Conservation (phyloP, 192 early-diverging fungal genomes). For the Chytriomyces sp. region DNA sequence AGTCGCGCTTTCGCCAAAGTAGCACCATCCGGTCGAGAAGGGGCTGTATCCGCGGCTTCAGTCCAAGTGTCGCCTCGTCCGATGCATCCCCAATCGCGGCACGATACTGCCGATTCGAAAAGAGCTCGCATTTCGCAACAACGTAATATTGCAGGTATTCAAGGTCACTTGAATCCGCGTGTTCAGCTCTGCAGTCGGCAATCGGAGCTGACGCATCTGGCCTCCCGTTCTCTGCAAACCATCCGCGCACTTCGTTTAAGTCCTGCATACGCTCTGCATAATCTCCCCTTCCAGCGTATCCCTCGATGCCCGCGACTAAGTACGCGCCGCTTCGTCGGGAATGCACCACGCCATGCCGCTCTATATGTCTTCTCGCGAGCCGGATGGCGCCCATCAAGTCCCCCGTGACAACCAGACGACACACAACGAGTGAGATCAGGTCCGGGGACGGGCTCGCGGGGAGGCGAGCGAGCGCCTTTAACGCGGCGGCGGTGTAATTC, state of each 20-base stretch:
- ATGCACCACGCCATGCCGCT: neutral
- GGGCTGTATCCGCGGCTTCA: too few species aligned
- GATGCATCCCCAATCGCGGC: too few species aligned
- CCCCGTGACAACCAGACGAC: neutral
- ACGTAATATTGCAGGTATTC: constrained; percentile 24
- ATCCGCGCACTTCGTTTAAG: neutral
- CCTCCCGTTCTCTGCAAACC: neutral
- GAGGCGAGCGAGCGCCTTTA: neutral
- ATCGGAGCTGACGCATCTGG: too few species aligned
- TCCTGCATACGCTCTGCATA: neutral
- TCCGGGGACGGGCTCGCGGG: neutral
- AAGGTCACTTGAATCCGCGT: too few species aligned
- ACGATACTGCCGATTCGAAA: too few species aligned
- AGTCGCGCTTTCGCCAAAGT: neutral
- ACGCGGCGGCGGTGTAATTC: neutral
- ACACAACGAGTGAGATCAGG: constrained; percentile 10
- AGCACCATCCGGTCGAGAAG: neutral
- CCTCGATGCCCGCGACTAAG: neutral
- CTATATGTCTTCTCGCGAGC: constrained; percentile 4
- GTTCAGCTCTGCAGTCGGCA: too few species aligned
- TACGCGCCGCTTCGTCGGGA: constrained; percentile 3
- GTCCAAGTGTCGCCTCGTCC: too few species aligned
- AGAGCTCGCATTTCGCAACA: neutral
- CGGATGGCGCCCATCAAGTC: neutral
- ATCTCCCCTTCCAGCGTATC: too few species aligned